Base-by-base conservation (phyloP, 2,329 filamentous ascomycete species). In the Orbilia oligospora region DNA sequence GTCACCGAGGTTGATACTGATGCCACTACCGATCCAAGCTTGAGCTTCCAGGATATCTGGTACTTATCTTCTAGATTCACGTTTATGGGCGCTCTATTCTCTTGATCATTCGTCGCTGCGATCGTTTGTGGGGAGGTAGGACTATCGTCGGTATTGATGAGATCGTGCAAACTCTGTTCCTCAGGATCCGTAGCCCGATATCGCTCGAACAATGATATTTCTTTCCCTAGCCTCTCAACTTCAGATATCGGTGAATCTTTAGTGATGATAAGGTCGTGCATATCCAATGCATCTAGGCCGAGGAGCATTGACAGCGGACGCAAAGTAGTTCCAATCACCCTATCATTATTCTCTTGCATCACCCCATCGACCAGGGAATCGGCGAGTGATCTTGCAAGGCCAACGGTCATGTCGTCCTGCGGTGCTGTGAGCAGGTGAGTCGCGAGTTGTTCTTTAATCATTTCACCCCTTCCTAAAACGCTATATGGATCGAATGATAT, bases 21-120 rank as follows among this genome's bases (percentile, higher is more conserved):
- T 27, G 73, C 73, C 36, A 71, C 67, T 5, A 77, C 71, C 6
- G 66, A 64, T 9, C 73, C 73, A 30, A 77, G 73, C 22, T 77
- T 77, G 3, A 77, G 48, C 61, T 77, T 77, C 73, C 73, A 77
- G n/a, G 73, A 77, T 14, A 77, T 10, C 36, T 71, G 44, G 36
- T 71, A 77, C 46, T 64, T 67, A 8, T 71, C 67, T n/a, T 41
- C 44, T 12, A 38, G 46, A 5, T 33, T 27, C 10, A 18, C 33
- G 14, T 38, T 41, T 10, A 38, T 24, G n/a, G 44, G 16, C 0
- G 18, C 66, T 33, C 66, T 46, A 18, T 41, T 55, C 53, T 77
- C 73, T 6, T 71, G 67, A n/a, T 77, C 67, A 10, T 68, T 38
- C 5, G 49, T 46, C 8, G 49, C 73, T 10, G 65, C 38, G 30